phyloP scores from a whole-genome alignment of 345 rosid genomes.

The Populus simonii region DNA sequence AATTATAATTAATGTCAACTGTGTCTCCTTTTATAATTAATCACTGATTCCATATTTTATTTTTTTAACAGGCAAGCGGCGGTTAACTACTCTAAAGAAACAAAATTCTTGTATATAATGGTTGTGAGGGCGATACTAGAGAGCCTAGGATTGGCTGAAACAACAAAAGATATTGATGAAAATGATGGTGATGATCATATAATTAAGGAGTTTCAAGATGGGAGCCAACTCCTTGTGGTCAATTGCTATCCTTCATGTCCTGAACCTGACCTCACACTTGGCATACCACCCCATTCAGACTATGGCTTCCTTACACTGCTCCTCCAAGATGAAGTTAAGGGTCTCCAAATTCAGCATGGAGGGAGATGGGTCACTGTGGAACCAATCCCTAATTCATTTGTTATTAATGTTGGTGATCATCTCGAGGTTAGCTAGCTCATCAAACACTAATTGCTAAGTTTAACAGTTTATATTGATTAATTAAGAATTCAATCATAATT shows the following conservation, averaged over 20 bases:
- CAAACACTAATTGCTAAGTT: not conserved
- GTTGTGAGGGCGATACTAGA: constrained; percentile 34
- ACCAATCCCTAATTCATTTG: constrained; percentile 30
- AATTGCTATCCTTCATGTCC: constrained; percentile 43
- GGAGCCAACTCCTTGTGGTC: constrained; percentile 23
- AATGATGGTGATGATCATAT: not conserved
- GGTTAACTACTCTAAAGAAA: constrained; percentile 28
- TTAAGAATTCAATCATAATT: too few relatives aligned
- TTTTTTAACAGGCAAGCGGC: constrained; percentile 25
- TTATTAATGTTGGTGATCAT: constrained; percentile 41
- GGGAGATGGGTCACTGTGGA: constrained; percentile 36
- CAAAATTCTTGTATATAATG: constrained; percentile 23
- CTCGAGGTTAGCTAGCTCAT: constrained; percentile 32
- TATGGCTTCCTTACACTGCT: constrained; percentile 41
- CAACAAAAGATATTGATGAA: not conserved
- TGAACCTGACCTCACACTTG: constrained; percentile 37
- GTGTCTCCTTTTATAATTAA: not conserved
- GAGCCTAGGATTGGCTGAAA: constrained; percentile 27
- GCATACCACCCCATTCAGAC: constrained; percentile 39
- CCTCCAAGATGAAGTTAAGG: constrained; percentile 36
- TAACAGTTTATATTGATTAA: not conserved
- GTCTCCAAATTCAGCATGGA: constrained; percentile 37
- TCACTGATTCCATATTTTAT: not conserved
- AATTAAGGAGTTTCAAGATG: constrained; percentile 11
- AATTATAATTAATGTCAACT: not conserved